Conservation (phyloP, 768 basidiomycete species). For the Mycena olivaceomarginata region DNA sequence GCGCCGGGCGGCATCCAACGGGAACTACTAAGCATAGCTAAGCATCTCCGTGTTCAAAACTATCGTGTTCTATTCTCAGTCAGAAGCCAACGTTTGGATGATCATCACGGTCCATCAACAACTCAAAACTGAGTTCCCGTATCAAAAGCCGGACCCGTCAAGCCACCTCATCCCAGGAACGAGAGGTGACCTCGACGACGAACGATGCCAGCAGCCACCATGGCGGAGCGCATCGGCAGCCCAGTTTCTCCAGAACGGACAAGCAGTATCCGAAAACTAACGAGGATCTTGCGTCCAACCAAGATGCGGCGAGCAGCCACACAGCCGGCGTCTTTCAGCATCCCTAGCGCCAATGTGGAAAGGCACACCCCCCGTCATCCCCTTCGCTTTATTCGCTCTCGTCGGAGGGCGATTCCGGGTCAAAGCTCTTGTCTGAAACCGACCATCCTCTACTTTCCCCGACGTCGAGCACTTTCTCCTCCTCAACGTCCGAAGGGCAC, state of each 20-base stretch:
- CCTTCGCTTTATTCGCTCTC: constrained; percentile 43
- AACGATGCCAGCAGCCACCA: constrained; percentile 24
- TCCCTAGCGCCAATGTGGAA: constrained; percentile 1
- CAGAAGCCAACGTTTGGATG: constrained; percentile 22
- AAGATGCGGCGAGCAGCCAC: constrained; percentile 22
- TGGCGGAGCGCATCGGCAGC: background rate
- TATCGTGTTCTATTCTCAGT: constrained; percentile 34
- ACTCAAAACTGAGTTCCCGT: constrained; percentile 23
- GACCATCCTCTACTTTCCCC: constrained; percentile 32
- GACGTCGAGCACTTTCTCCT: constrained; percentile 34
- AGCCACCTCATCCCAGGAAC: constrained; percentile 4
- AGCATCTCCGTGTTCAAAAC: constrained; percentile 36
- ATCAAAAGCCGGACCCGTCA: constrained; percentile 27
- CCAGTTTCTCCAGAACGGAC: constrained; percentile 29
- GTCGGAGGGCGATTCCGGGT: constrained; percentile 29
- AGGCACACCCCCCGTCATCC: constrained; percentile 29
- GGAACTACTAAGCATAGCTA: constrained; percentile 16
- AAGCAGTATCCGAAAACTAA: constrained; percentile 36
- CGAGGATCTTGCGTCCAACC: constrained; percentile 34
- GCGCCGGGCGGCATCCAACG: constrained; percentile 19
- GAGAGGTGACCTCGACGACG: background rate
- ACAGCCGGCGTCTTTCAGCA: constrained; percentile 23
- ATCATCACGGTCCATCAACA: constrained; percentile 40
- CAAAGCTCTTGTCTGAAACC: constrained; percentile 15
- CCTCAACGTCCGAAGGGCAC: constrained; percentile 33